Base-by-base conservation (phyloP, 2,329 filamentous ascomycete genomes). In the Coniochaeta sp. region DNA sequence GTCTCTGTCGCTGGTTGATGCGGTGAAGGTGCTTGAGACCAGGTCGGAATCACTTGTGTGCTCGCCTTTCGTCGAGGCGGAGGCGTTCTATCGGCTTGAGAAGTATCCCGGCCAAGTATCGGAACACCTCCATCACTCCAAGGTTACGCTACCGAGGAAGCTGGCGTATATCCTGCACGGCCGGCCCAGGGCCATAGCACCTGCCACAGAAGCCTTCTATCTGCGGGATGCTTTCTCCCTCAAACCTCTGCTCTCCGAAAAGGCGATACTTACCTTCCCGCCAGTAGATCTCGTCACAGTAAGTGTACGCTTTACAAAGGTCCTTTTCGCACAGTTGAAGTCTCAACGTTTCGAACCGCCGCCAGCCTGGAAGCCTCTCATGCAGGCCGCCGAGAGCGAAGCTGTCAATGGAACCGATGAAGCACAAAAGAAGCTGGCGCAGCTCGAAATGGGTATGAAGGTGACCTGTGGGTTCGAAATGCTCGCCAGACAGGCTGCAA, bases 151-250 rank as follows among this genome's bases (percentile, higher is more conserved):
- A 34, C 95, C 95, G 0, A 85, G 95, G 61, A 92, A 88, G 65
- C 76, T 96, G 31, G 93, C 92, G 7, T 88, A 88, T 65, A 79
- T 98, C 40, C 76, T 99, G 2, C 89, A 93, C 67, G 76, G 83
- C 50, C 85, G 87, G 24, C 90, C 93, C 0, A 83, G 87, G 17
- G 87, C 89, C 62, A 86, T 98, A 61, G 88, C 92, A 2, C 86
- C 92, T 0, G 92, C 91, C 1, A 84, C 93, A 2, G 96, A 99
- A 73, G 87, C 89, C 0, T 98, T 99, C 73, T 98, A 98, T 72
- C 81, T 96, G 16, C 87, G 95, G 63, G 93, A 98, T 68, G 88
- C 91, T 0, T 81, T 91, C 61, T 81, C 88, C 0, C 74, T 97
- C 50, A 88, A 88, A 60, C 84, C 87, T 1, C 77, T 96, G 3